Evolutionary conservation across 345 rosid species (phyloP), one percentile per base, ranked within the genome.

Genomic region (Sapria himalayana): DNA sequence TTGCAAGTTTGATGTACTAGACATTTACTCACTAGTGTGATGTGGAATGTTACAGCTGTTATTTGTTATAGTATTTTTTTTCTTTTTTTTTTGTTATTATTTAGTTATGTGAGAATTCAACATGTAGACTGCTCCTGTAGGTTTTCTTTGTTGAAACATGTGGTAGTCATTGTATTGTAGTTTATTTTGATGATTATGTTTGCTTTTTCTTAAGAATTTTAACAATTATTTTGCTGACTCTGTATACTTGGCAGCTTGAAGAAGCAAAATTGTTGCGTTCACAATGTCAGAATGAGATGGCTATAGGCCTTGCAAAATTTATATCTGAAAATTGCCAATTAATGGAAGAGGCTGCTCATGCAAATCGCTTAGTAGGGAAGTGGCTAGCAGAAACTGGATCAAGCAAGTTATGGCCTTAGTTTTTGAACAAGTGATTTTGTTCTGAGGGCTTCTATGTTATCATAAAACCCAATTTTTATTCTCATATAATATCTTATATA

Each of bases 311-410:
- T 51, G 94, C 80, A 31, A 76, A 72, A 46, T 78, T 73, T 57
- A 61, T 86, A 44, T 72, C 78, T 34, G 60, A 73, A 48, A 71
- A 79, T 59, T 70, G 64, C 55, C 56, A 60, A 39, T 54, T 67
- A 46, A 55, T 61, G 31, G 89, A 81, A 52, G 80, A 65, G 42
- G 68, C 76, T 45, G 69, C 94, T 29, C 74, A 81, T 48, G 78
- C 78, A 12, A 54, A 68, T 54, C 85, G 94, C 52, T 66, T 86
- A 67, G 74, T 76, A 21, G 97, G 97, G 29, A 86, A 81, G 64
- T 86, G 97, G 97, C 76, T 86, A 41, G 97, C 89, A 3, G 92
- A 81, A 76, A 78, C 89, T 54, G 65, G 97, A 78, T 78, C 94
- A 49, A 81, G 94, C 97, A 81, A 69, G 97, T 86, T 59, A 49